A percentile compares a stretch with the other conserved stretches of the same genome.
phyloP scores from a whole-genome alignment of 2,329 filamentous ascomycete genomes.

The Aureobasidium lini region DNA sequence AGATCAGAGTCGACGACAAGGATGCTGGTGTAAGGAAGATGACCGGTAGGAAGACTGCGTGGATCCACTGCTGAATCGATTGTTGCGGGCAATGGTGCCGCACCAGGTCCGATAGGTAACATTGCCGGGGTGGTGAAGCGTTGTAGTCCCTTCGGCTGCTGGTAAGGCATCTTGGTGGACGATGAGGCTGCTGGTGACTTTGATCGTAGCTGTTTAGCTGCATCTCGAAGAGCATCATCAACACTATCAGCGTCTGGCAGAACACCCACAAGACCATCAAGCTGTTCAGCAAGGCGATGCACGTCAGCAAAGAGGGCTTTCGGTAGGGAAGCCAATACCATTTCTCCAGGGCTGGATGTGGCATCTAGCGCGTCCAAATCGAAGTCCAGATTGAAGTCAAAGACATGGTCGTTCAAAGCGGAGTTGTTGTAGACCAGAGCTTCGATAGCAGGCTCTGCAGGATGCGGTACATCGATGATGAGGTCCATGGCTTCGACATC shows the following conservation, averaged over 20 bases:
- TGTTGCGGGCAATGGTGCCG: conserved; percentile 55
- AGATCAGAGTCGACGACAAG: conserved; percentile 64
- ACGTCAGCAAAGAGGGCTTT: conserved; percentile 14
- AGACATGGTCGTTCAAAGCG: background rate
- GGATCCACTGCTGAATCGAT: conserved; percentile 34
- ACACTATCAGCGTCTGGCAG: conserved; percentile 10
- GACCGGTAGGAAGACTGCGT: conserved; percentile 31
- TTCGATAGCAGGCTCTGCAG: background rate
- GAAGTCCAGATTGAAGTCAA: conserved; percentile 14
- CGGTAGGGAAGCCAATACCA: conserved; percentile 11
- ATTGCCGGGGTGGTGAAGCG: conserved; percentile 40
- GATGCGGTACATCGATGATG: conserved; percentile 48
- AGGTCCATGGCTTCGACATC: conserved; percentile 68
- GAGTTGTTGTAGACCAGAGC: background rate
- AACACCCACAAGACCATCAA: conserved; percentile 11
- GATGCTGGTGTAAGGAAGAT: conserved; percentile 36
- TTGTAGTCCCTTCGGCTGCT: conserved; percentile 20
- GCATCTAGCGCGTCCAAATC: conserved; percentile 12
- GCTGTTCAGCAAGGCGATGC: conserved; percentile 14
- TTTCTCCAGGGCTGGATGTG: conserved; percentile 9
- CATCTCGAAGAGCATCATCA: conserved; percentile 14
- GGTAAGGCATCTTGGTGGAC: background rate
- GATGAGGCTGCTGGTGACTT: conserved; percentile 20
- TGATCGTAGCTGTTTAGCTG: conserved; percentile 9
- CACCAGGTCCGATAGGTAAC: conserved; percentile 53